Conservation (phyloP, 2,329 filamentous ascomycete genomes). For the Pseudogymnoascus sp. region DNA sequence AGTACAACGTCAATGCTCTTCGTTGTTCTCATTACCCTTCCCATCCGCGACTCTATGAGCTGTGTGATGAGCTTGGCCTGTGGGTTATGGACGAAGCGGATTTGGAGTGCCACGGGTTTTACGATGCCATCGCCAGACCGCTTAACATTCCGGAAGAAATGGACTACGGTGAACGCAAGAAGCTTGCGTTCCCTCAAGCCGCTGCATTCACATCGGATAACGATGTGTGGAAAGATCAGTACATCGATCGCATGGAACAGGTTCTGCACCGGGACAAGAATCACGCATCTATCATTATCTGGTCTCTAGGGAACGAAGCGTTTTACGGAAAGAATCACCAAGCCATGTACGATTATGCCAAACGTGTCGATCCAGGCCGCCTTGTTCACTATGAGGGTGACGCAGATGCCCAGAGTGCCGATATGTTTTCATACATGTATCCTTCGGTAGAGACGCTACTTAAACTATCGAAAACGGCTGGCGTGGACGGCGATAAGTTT, state of each 20-base stretch:
- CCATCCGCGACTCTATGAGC: conserved; percentile 51
- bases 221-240: conserved; percentile 54
- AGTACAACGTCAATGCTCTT: conserved; percentile 64
- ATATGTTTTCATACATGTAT: conserved; percentile 54
- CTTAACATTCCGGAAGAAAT: conserved; percentile 48
- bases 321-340: conserved; percentile 64
- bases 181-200: conserved; percentile 46
- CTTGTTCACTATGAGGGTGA: conserved; percentile 54
- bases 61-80: conserved; percentile 60
- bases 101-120: conserved; percentile 46
- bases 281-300: conserved; percentile 63
- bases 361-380: conserved; percentile 42
- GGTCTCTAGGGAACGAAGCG: conserved; percentile 68
- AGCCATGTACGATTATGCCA: conserved; percentile 57
- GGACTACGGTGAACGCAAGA: conserved; percentile 55
- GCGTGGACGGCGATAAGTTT: conserved; percentile 18
- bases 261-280: conserved; percentile 65
- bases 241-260: conserved; percentile 60
- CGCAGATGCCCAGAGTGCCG: conserved; percentile 41
- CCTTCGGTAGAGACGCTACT: conserved; percentile 36
- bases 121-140: conserved; percentile 37
- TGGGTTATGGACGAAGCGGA: conserved; percentile 53
- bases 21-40: conserved; percentile 63
- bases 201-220: conserved; percentile 57
- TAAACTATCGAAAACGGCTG: conserved; percentile 14